A percentile compares a stretch with the other conserved stretches of the same genome.
phyloP scores from a whole-genome alignment of 495 filamentous ascomycete species.

The Talaromyces adpressus region DNA sequence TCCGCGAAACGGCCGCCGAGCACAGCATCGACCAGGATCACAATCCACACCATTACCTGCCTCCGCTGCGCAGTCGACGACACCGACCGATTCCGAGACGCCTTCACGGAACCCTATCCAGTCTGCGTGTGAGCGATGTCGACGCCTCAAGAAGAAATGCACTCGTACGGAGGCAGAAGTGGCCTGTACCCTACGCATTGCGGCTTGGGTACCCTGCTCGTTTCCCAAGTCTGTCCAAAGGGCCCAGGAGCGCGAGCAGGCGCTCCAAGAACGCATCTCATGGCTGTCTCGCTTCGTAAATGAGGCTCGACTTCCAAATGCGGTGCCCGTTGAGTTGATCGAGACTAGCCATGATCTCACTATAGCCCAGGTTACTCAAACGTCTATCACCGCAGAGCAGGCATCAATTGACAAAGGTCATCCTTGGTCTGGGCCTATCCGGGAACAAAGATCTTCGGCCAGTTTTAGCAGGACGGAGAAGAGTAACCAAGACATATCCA shows the following conservation, averaged over 20 bases:
- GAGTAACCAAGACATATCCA: background rate
- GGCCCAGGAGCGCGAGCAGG: slow-evolving; percentile 12
- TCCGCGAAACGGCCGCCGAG: slow-evolving; percentile 1
- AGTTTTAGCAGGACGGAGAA: background rate
- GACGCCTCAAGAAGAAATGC: slow-evolving; percentile 19
- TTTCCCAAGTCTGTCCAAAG: slow-evolving; percentile 8
- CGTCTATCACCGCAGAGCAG: background rate
- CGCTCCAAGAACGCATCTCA: slow-evolving; percentile 12
- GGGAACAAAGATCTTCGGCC: background rate
- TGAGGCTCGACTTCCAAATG: slow-evolving; percentile 7
- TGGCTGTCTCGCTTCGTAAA: slow-evolving; percentile 13
- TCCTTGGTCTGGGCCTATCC: background rate
- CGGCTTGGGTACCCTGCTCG: slow-evolving; percentile 14
- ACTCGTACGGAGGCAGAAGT: slow-evolving; percentile 12
- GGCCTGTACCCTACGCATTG: slow-evolving; percentile 9
- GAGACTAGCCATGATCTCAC: slow-evolving; percentile 11
- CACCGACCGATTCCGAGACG: background rate
- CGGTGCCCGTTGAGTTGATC: slow-evolving; percentile 8
- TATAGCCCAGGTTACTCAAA: background rate
- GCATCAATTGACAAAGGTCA: background rate
- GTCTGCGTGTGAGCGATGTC: slow-evolving; percentile 18
- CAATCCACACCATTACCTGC: background rate
- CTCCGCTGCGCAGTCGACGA: background rate
- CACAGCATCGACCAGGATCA: background rate
- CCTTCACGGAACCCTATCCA: slow-evolving; percentile 7